These are phyloP conservation scores for Megacollybia platyphylla DNA, from an alignment of 1,284 basidiomycete genomes.

Conservation along the genomic window DNA sequence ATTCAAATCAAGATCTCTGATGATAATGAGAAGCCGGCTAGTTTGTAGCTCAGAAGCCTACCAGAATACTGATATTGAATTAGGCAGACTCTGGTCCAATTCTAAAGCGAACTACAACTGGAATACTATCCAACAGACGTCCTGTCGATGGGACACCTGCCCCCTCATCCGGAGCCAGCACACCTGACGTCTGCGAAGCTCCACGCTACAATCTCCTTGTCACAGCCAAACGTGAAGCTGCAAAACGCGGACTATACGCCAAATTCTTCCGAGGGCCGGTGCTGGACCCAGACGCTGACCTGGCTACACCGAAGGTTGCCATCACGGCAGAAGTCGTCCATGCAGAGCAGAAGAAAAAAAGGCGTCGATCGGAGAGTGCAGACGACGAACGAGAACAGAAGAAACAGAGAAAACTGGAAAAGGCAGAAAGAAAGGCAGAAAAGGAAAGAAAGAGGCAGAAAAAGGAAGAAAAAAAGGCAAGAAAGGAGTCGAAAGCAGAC, in stretches of 20 bases:
- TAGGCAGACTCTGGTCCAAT: slow-evolving; percentile 7
- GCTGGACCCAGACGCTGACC: slow-evolving; percentile 28
- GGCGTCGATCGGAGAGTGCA: not conserved
- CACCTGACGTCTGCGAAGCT: slow-evolving; percentile 22
- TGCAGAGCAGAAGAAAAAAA: slow-evolving; percentile 7
- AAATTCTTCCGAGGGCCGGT: slow-evolving; percentile 70
- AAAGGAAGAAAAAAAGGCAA: slow-evolving; percentile 2
- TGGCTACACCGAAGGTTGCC: not conserved
- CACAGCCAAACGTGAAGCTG: slow-evolving; percentile 66
- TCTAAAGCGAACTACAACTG: slow-evolving; percentile 55
- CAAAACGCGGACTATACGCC: slow-evolving; percentile 63
- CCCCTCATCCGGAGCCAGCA: slow-evolving; percentile 30
- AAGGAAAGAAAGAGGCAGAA: not conserved
- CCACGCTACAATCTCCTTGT: slow-evolving; percentile 44
- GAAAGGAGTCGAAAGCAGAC: not conserved
- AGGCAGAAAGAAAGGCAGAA: slow-evolving; percentile 7
- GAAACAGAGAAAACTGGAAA: slow-evolving; percentile 5
- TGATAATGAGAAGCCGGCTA: slow-evolving; percentile 19
- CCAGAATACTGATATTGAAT: slow-evolving; percentile 10
- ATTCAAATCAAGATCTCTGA: slow-evolving; percentile 62
- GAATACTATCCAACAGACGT: slow-evolving; percentile 63
- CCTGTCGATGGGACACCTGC: slow-evolving; percentile 39
- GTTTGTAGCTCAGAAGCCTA: slow-evolving; percentile 8
- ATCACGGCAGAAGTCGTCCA: slow-evolving; percentile 4
- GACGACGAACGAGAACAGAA: slow-evolving; percentile 4